Conservation (phyloP, 768 basidiomycete genomes). For the Boletus speciosus region DNA sequence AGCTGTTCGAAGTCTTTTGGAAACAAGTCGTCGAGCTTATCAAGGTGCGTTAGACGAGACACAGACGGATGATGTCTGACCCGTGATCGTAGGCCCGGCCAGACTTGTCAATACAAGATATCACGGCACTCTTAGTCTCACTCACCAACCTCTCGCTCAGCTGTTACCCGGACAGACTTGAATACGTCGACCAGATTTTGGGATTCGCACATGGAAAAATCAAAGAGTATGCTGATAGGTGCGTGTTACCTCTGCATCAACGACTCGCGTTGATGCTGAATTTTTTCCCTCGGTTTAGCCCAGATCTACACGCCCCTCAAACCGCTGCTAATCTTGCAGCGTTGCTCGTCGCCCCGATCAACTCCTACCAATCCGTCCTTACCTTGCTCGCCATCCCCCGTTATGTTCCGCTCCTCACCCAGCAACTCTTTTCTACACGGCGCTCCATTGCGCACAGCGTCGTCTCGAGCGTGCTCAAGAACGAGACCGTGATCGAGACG, state of each 20-base stretch:
- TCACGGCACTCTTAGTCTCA: constrained; percentile 94
- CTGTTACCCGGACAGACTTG: constrained; percentile 94
- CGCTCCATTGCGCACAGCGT: constrained; percentile 93
- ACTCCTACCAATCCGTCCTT: constrained; percentile 93
- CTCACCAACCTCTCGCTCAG: constrained; percentile 92
- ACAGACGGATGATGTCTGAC: not conserved
- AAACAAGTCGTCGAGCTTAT: constrained; percentile 96
- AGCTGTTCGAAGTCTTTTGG: constrained; percentile 98
- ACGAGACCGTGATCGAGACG: constrained; percentile 91
- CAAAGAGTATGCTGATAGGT: constrained; percentile 82
- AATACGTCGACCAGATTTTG: constrained; percentile 96
- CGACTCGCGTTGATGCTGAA: not conserved
- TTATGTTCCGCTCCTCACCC: constrained; percentile 77
- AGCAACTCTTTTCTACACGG: constrained; percentile 87
- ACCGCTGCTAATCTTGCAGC: constrained; percentile 90
- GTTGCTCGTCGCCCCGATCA: constrained; percentile 90
- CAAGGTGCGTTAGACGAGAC: constrained; percentile 55
- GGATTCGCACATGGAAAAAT: constrained; percentile 86
- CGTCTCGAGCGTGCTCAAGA: constrained; percentile 91
- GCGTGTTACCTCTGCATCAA: constrained; percentile 6
- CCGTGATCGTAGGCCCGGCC: constrained; percentile 72
- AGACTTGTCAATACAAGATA: constrained; percentile 94
- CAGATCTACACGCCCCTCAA: constrained; percentile 84
- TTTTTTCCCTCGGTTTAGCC: constrained; percentile 38
- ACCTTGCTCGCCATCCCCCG: constrained; percentile 95